Conservation (phyloP, 2,329 filamentous ascomycete genomes). For the Leptographium procerum region DNA sequence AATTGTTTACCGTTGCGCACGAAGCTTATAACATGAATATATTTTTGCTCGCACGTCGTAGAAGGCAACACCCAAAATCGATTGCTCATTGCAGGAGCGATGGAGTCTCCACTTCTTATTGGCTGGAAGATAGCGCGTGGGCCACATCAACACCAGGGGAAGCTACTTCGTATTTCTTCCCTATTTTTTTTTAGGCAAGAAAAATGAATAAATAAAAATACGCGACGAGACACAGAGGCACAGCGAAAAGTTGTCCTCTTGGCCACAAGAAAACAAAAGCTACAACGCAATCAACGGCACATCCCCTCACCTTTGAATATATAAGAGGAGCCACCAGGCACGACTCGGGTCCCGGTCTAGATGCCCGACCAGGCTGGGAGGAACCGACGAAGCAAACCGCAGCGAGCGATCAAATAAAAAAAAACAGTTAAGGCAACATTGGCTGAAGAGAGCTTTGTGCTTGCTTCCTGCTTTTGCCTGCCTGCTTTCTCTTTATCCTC, state of each 20-base stretch:
- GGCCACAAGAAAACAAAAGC: neutral
- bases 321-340: neutral
- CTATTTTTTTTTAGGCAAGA: neutral
- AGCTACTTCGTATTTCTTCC: neutral
- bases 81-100: neutral
- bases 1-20: too few relatives aligned
- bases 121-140: neutral
- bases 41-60: too few relatives aligned
- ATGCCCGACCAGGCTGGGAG: neutral
- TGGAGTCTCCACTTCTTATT: neutral
- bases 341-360: neutral
- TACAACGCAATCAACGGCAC: neutral
- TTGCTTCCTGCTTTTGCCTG: neutral
- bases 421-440: neutral
- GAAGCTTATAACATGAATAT: too few relatives aligned
- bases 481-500: neutral
- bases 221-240: neutral
- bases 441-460: neutral
- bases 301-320: neutral
- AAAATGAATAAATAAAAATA: constrained; percentile 1
- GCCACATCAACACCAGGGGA: neutral
- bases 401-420: neutral
- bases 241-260: neutral
- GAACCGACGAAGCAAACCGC: neutral
- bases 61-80: too few relatives aligned